A percentile compares a stretch with the other conserved stretches of the same genome.
Evolutionary conservation across 805 yeast species (phyloP).

Genomic region (Candida fluviatilis): DNA sequence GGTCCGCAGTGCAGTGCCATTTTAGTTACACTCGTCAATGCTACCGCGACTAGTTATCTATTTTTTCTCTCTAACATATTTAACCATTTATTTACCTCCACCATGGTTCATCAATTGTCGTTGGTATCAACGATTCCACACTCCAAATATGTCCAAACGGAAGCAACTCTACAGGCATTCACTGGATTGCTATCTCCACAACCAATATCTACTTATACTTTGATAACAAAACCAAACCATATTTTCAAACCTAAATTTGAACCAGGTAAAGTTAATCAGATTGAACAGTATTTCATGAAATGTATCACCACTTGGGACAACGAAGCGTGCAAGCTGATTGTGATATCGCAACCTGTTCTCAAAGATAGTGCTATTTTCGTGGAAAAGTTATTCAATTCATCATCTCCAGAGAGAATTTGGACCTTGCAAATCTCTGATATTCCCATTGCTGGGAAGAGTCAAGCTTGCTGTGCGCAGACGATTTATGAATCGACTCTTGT

Average conservation of each 20-base stretch:
- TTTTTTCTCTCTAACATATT: too few relatives aligned
- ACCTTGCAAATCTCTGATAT: slow-evolving; percentile 64
- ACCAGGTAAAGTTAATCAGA: slow-evolving; percentile 55
- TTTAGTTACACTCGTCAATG: too few relatives aligned
- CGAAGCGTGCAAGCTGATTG: slow-evolving; percentile 11
- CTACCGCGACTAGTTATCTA: too few relatives aligned
- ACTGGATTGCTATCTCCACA: slow-evolving; percentile 47
- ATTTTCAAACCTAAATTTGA: slow-evolving; percentile 50
- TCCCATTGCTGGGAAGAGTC: slow-evolving; percentile 68
- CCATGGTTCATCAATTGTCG: slow-evolving; percentile 57
- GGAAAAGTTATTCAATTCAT: slow-evolving; percentile 23
- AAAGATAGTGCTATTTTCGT: slow-evolving; percentile 20
- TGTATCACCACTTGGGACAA: slow-evolving; percentile 47
- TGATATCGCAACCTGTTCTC: slow-evolving; percentile 22
- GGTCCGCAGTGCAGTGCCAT: too few relatives aligned
- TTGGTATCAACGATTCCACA: slow-evolving; percentile 44
- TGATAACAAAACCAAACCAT: slow-evolving; percentile 46
- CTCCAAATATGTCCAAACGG: slow-evolving; percentile 37
- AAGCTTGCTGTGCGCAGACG: slow-evolving; percentile 59
- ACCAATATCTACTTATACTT: slow-evolving; percentile 43
- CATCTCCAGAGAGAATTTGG: slow-evolving; percentile 42
- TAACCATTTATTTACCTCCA: too few relatives aligned
- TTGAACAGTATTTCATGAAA: slow-evolving; percentile 50
- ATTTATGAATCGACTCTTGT: slow-evolving; percentile 57
- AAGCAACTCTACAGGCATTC: slow-evolving; percentile 47